phyloP scores from a whole-genome alignment of 2,329 filamentous ascomycete genomes.

The Penicillium sp. region DNA sequence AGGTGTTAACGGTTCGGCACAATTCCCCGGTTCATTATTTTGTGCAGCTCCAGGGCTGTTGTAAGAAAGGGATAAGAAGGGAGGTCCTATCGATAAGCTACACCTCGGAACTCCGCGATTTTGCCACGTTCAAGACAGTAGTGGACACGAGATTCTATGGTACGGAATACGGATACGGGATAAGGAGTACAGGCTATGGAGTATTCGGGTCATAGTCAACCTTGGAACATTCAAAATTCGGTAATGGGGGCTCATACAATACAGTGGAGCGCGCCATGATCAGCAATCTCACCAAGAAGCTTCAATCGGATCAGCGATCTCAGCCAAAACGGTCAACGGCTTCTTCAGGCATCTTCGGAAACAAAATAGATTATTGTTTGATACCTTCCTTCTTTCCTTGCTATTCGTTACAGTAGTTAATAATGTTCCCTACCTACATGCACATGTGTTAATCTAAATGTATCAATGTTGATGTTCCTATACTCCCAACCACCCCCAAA shows the following conservation, averaged over 20 bases:
- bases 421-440: background rate
- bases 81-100: background rate
- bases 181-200: too few species aligned
- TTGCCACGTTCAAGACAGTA: slow-evolving; percentile 20
- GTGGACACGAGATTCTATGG: slow-evolving; percentile 1
- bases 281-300: slow-evolving; percentile 17
- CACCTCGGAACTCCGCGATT: slow-evolving; percentile 14
- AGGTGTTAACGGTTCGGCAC: slow-evolving; percentile 15
- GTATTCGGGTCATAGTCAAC: too few species aligned
- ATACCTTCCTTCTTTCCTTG: background rate
- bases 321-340: slow-evolving; percentile 1
- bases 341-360: background rate
- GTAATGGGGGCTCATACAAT: background rate
- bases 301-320: slow-evolving; percentile 15
- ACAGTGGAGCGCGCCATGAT: slow-evolving; percentile 21
- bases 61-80: slow-evolving; percentile 3
- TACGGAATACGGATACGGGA: background rate
- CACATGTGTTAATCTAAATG: background rate
- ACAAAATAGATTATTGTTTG: background rate
- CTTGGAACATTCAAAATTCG: too few species aligned
- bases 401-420: background rate
- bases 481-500: slow-evolving; percentile 5
- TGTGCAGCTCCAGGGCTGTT: slow-evolving; percentile 15
- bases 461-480: background rate
- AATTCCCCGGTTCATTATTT: slow-evolving; percentile 3